Percentiles rank a stretch among this genome's conserved stretches.
These are phyloP conservation scores for Pelargonium fulgidum DNA, from an alignment of 441 rosid species.

Conservation along the genomic window DNA sequence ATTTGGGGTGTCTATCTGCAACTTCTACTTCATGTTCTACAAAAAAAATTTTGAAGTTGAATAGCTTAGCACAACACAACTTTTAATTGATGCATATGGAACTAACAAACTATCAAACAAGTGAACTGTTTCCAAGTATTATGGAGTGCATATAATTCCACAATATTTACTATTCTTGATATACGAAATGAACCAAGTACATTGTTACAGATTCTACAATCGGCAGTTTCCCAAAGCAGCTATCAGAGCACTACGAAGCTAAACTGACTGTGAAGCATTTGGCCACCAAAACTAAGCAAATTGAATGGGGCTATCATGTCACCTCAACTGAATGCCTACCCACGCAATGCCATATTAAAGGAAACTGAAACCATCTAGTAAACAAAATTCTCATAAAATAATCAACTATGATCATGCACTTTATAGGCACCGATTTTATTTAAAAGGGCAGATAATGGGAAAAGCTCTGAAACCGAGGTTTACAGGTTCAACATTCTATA, in stretches of 20 bases:
- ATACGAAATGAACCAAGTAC: background rate
- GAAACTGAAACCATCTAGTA: background rate
- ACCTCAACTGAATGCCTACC: background rate
- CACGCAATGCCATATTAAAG: background rate
- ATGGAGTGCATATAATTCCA: background rate
- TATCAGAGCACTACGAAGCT: background rate
- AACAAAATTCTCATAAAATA: background rate
- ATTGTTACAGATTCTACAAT: background rate
- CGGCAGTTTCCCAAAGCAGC: background rate
- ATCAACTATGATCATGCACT: background rate
- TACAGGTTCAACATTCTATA: background rate
- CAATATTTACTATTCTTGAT: background rate
- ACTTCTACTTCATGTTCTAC: background rate
- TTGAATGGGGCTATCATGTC: background rate
- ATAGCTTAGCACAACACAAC: background rate
- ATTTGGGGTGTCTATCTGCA: background rate
- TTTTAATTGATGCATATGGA: background rate
- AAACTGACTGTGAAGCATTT: background rate
- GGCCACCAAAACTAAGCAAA: conserved; percentile 2
- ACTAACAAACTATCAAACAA: background rate
- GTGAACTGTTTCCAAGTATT: background rate
- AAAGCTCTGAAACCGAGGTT: background rate
- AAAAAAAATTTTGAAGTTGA: background rate
- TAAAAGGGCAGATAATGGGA: background rate
- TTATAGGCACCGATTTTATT: background rate